phyloP scores from a whole-genome alignment of 1,284 basidiomycete genomes.

The Leccinum cinnamomeum region DNA sequence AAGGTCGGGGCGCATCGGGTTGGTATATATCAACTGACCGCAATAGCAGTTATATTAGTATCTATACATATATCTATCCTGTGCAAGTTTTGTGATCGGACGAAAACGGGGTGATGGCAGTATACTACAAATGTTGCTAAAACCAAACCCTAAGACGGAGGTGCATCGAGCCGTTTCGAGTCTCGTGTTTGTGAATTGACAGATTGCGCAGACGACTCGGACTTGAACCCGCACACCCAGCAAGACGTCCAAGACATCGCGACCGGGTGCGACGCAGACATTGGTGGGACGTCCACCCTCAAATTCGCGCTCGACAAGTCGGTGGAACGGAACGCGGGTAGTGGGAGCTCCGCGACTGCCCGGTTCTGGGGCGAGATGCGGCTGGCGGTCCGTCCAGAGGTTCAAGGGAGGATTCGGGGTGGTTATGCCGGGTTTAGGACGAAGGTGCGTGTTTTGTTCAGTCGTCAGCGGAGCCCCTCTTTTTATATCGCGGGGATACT shows the following conservation, averaged over 20 bases:
- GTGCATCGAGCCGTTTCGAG: no score
- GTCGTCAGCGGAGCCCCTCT: neutral
- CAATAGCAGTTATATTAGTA: no score
- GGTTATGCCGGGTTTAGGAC: constrained; percentile 88
- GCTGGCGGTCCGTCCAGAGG: constrained; percentile 58
- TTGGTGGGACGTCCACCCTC: constrained; percentile 81
- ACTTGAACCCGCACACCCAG: constrained; percentile 39
- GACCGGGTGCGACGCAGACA: constrained; percentile 80
- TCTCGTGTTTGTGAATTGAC: no score
- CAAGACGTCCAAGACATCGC: constrained; percentile 64
- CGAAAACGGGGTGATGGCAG: no score
- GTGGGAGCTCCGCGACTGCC: constrained; percentile 48
- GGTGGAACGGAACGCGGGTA: constrained; percentile 40
- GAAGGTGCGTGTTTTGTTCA: constrained; percentile 46
- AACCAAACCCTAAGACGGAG: no score
- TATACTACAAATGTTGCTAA: no score
- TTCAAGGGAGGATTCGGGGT: constrained; percentile 62
- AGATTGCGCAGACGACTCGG: no score
- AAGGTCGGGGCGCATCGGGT: no score
- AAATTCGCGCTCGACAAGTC: constrained; percentile 61
- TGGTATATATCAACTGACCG: no score
- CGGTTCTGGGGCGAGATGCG: constrained; percentile 78
- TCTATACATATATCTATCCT: no score
- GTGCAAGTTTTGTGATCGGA: no score
- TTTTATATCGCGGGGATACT: neutral